These are phyloP conservation scores for Lophiotrema nucula DNA, from an alignment of 495 filamentous ascomycete genomes.

Conservation along the genomic window DNA sequence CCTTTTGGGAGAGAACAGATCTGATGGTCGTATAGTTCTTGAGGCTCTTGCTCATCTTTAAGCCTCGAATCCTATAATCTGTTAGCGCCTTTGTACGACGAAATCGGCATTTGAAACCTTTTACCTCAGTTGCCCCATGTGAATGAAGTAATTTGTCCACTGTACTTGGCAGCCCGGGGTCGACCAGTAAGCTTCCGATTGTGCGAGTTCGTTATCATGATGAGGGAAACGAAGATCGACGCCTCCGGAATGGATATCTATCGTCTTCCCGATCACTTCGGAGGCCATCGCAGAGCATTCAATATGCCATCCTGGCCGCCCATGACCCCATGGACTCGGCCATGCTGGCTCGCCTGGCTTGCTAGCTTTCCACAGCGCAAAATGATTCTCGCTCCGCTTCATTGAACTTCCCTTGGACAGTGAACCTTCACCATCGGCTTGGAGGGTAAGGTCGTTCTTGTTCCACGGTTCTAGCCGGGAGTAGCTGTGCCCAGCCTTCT, in stretches of 20 bases:
- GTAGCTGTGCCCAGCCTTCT: conserved; percentile 77
- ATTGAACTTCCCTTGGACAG: conserved; percentile 61
- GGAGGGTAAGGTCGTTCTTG: conserved; percentile 73
- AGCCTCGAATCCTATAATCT: conserved; percentile 64
- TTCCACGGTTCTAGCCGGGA: conserved; percentile 85
- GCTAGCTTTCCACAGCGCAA: conserved; percentile 91
- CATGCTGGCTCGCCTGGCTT: conserved; percentile 92
- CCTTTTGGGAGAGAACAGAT: conserved; percentile 68
- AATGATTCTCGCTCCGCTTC: conserved; percentile 76
- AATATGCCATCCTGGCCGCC: conserved; percentile 97
- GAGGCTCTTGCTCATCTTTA: conserved; percentile 91
- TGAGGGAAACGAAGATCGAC: conserved; percentile 94
- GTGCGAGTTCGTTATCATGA: conserved; percentile 94
- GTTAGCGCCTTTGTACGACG: conserved; percentile 9
- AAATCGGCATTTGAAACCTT: conserved; percentile 13
- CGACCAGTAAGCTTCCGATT: conserved; percentile 84
- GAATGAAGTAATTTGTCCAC: conserved; percentile 95
- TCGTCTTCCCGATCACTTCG: conserved; percentile 71
- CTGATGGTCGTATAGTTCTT: conserved; percentile 98
- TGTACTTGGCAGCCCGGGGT: conserved; percentile 44
- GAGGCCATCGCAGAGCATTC: conserved; percentile 98
- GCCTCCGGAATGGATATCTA: conserved; percentile 94
- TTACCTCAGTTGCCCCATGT: conserved; percentile 81
- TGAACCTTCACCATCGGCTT: conserved; percentile 88
- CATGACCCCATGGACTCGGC: conserved; percentile 81